phyloP scores from a whole-genome alignment of 345 rosid genomes.

The Salix koriyanagi region DNA sequence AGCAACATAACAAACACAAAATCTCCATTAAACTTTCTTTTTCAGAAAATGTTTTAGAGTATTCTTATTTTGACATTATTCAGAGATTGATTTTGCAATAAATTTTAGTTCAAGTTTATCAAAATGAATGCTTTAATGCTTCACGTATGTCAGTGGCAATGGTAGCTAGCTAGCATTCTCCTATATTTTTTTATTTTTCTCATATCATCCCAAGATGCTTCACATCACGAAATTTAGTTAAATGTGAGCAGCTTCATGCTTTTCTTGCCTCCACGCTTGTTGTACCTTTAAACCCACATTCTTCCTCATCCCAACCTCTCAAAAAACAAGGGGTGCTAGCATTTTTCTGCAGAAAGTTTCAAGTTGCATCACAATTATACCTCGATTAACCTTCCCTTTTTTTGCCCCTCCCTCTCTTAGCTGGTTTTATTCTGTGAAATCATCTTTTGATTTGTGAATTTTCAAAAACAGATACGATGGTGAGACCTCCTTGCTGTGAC shows the following conservation, averaged over 20 bases:
- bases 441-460: neutral
- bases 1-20: too few species aligned
- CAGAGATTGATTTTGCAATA: too few species aligned
- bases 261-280: constrained; percentile 38
- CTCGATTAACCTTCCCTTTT: neutral
- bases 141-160: neutral
- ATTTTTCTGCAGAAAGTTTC: constrained; percentile 6
- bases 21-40: too few species aligned
- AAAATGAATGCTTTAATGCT: neutral
- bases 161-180: neutral
- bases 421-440: neutral
- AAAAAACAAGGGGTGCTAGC: neutral
- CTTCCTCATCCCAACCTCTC: constrained; percentile 17
- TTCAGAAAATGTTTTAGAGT: too few species aligned
- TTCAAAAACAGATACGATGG: neutral
- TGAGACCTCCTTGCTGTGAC: constrained; percentile 42
- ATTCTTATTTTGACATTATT: too few species aligned
- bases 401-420: neutral
- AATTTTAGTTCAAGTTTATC: too few species aligned
- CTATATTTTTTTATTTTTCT: neutral
- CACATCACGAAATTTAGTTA: constrained; percentile 36
- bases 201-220: constrained; percentile 18
- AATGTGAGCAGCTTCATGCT: constrained; percentile 37
- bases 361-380: neutral
- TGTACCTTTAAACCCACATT: constrained; percentile 30